These are phyloP conservation scores for Crataegus laevigata DNA, from an alignment of 306 rosid genomes.

Conservation along the genomic window DNA sequence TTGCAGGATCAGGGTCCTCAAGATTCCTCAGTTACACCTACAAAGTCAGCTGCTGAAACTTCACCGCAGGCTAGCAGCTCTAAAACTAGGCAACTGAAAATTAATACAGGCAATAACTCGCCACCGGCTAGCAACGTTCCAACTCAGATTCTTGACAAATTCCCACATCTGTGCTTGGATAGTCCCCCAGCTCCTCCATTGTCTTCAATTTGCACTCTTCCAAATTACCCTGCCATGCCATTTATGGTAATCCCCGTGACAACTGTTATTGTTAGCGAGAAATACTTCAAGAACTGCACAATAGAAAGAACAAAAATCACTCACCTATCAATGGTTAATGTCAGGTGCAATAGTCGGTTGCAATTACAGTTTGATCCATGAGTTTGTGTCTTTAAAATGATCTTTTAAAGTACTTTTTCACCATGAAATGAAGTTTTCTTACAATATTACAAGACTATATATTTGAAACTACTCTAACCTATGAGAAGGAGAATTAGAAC, in stretches of 20 bases:
- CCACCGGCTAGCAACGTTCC: neutral
- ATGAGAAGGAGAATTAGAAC: neutral
- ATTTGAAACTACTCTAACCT: too few relatives aligned
- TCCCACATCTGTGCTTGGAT: slow-evolving; percentile 36
- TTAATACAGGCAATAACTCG: neutral
- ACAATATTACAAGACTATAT: neutral
- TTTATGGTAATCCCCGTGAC: slow-evolving; percentile 10
- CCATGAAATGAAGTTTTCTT: neutral
- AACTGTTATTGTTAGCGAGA: neutral
- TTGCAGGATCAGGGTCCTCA: slow-evolving; percentile 7
- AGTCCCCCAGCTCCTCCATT: slow-evolving; percentile 5
- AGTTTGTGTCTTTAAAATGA: neutral
- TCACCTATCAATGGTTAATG: neutral
- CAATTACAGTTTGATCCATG: neutral
- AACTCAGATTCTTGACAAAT: slow-evolving; percentile 21
- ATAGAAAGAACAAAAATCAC: neutral
- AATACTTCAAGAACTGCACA: neutral
- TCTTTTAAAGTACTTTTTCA: too few relatives aligned
- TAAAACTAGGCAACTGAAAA: neutral
- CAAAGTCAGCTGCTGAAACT: neutral
- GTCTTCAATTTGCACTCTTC: neutral
- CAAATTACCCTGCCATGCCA: slow-evolving; percentile 5
- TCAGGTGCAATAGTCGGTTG: neutral
- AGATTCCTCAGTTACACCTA: neutral
- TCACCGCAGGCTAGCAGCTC: slow-evolving; percentile 4